Evolutionary conservation across 2,329 filamentous ascomycete species (phyloP).

Genomic region (Fusarium neocosmosporiellum): DNA sequence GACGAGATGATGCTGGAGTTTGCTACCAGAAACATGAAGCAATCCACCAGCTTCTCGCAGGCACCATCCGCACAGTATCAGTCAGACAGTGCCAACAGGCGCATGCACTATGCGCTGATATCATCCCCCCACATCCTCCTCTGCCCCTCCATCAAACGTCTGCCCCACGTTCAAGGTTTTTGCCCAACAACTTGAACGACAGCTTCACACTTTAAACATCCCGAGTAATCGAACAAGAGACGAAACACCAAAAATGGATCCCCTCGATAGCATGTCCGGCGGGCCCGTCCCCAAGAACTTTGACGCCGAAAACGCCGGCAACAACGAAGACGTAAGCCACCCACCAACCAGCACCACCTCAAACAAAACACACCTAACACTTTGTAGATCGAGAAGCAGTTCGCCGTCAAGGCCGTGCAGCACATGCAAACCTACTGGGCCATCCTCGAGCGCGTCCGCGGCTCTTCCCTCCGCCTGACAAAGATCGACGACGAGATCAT

Average conservation of each 20-base stretch:
- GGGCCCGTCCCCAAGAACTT: conserved; percentile 64
- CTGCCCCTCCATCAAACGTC: conserved; percentile 43
- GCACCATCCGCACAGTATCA: conserved; percentile 20
- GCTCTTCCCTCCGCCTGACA: conserved; percentile 89
- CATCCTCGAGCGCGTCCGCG: conserved; percentile 90
- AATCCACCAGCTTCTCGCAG: conserved; percentile 32
- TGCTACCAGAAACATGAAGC: conserved; percentile 1
- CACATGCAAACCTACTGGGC: conserved; percentile 98
- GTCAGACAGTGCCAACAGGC: conserved; percentile 16
- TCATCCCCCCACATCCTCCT: conserved; percentile 38
- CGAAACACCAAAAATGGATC: conserved; percentile 47
- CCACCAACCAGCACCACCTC: conserved; percentile 9
- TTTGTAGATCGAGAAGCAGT: conserved; percentile 94
- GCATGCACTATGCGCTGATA: conserved; percentile 45
- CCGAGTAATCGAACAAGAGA: neutral
- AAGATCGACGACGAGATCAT: conserved; percentile 96
- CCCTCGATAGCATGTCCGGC: conserved; percentile 52
- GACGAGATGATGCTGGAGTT: neutral
- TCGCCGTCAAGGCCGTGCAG: conserved; percentile 96
- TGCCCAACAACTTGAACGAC: conserved; percentile 31
- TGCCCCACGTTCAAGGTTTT: conserved; percentile 47
- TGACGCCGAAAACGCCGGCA: conserved; percentile 66
- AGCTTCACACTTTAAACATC: neutral
- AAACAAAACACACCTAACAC: conserved; percentile 3
- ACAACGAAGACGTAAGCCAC: conserved; percentile 65